Percentiles rank a stretch among this genome's conserved stretches.
These are phyloP conservation scores for Macrolepiota dolichaula DNA, from an alignment of 768 basidiomycete species.

Conservation along the genomic window DNA sequence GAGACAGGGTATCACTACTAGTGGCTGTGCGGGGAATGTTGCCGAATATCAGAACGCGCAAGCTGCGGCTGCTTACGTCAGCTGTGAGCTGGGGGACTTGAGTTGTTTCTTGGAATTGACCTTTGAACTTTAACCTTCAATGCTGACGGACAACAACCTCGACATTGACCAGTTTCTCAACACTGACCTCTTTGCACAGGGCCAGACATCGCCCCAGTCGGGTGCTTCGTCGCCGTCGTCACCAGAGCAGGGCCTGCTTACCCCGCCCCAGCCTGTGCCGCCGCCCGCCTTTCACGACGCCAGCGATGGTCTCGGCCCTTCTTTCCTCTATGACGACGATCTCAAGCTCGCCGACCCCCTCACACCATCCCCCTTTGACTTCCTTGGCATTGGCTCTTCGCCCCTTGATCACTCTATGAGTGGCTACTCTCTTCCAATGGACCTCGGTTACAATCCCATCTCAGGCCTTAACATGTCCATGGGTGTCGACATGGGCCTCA, in stretches of 20 bases:
- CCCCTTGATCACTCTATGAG: constrained; percentile 14
- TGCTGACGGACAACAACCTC: constrained; percentile 6
- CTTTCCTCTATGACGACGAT: constrained; percentile 49
- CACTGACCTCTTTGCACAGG: constrained; percentile 53
- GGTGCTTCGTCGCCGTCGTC: constrained; percentile 44
- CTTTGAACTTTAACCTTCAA: too few relatives aligned
- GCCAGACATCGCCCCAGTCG: constrained; percentile 22
- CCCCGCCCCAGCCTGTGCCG: constrained; percentile 39
- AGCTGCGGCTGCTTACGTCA: constrained; percentile 5
- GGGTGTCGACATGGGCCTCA: constrained; percentile 9
- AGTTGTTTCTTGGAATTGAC: not conserved
- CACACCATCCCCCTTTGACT: constrained; percentile 15
- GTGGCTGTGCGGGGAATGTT: constrained; percentile 6
- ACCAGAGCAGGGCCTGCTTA: constrained; percentile 38
- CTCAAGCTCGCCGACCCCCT: constrained; percentile 28
- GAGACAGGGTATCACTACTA: not conserved
- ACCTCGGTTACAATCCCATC: constrained; percentile 19
- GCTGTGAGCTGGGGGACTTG: too few relatives aligned
- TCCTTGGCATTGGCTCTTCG: constrained; percentile 3
- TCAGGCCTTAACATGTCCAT: constrained; percentile 15
- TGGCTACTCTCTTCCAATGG: constrained; percentile 12
- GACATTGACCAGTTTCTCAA: constrained; percentile 66
- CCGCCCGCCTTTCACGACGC: constrained; percentile 33
- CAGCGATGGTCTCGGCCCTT: constrained; percentile 21
- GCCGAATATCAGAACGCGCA: not conserved